These are phyloP conservation scores for Pseudogymnoascus sp. DNA, from an alignment of 2,329 filamentous ascomycete genomes.

Conservation along the genomic window DNA sequence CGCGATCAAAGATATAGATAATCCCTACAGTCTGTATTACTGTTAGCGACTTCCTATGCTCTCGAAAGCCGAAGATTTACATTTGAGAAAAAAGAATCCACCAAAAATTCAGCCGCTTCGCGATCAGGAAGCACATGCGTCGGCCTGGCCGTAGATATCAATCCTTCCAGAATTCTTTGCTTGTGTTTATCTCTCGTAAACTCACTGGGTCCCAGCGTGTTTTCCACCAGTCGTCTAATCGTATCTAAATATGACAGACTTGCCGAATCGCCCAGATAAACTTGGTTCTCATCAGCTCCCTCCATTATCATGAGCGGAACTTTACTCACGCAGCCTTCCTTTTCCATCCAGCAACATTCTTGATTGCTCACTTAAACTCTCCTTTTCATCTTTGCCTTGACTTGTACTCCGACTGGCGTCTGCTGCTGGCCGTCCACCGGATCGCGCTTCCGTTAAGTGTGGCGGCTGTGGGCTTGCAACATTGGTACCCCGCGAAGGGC, in stretches of 20 bases:
- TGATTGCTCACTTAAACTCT: conserved; percentile 10
- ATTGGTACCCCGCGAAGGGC: not conserved
- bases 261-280: conserved; percentile 25
- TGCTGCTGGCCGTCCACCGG: not conserved
- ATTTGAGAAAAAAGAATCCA: conserved; percentile 12
- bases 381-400: conserved; percentile 6
- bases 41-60: not conserved
- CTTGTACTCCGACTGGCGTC: not conserved
- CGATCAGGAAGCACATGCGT: conserved; percentile 13
- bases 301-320: not conserved
- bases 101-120: conserved; percentile 11
- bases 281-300: too few species aligned
- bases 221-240: conserved; percentile 23
- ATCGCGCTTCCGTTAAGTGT: not conserved
- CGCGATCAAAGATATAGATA: conserved; percentile 12
- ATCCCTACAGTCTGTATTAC: conserved; percentile 10
- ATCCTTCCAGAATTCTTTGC: conserved; percentile 23
- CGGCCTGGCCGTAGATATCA: conserved; percentile 12
- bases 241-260: conserved; percentile 24
- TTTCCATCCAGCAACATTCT: conserved; percentile 14
- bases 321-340: conserved; percentile 12
- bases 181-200: conserved; percentile 23
- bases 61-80: conserved; percentile 2
- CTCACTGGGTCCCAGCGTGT: conserved; percentile 20
- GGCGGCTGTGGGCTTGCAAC: not conserved